Base-by-base conservation (phyloP, 176 grass and related monocot genomes). In the Pontederia crassipes region DNA sequence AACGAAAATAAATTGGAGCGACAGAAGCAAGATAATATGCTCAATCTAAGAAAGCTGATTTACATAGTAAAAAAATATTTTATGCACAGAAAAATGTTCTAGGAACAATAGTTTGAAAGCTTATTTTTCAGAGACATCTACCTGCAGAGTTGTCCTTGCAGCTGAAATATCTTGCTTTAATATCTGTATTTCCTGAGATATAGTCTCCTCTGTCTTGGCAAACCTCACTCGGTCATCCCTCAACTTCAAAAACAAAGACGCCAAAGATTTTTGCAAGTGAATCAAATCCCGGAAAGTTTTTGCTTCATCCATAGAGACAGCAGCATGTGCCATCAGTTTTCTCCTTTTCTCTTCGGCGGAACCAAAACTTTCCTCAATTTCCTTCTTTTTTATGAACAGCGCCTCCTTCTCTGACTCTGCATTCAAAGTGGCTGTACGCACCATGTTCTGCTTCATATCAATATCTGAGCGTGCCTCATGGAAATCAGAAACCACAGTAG, bases 81-180 rank as follows among this genome's bases (percentile, higher is more conserved):
- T 35, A 35, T 35, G 29, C 29, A 35, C 29, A 35, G 4, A 35
- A 35, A 35, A 35, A 4, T 35, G 29, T 35, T 35, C 29, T 35
- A 35, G 2, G 2, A 35, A 35, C 29, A 35, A 35, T 35, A 4
- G 4, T 2, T 35, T 35, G 29, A 35, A 35, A 35, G 29, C 29
- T 35, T 35, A 35, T 4, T 35, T 2, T 4, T 35, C 2, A 35
- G 29, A 35, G 29, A 35, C 29, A 35, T 35, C 2, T 35, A 92
- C 93, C 93, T 98, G 87, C 74, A 98, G 83, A 64, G 53, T 73
- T 69, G 65, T 79, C 81, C 93, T 98, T 80, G 93, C 76, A 74
- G 89, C 79, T 62, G 84, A 65, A 68, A 82, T 82, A 62, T 98
- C 79, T 80, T 85, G 87, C 72, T 74, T 92, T 17, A 98, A 81